Base-by-base conservation (phyloP, 2,329 filamentous ascomycete genomes). In the Clarireedia paspali region DNA sequence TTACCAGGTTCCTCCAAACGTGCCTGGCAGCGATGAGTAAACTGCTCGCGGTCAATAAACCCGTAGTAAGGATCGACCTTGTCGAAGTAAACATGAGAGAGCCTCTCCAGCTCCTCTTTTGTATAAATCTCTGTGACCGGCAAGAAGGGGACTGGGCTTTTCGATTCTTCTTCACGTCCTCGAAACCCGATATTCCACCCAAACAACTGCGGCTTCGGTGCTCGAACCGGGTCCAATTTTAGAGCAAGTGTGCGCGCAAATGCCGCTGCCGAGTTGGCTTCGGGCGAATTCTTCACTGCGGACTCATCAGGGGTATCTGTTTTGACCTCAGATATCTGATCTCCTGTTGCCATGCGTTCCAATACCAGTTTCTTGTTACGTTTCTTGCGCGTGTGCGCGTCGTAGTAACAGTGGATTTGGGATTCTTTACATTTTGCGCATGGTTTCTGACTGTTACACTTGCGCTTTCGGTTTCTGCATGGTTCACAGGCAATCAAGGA, bases 131-230 rank as follows among this genome's bases (percentile, higher is more conserved):
- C 27, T 10, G 7, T 9, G 27, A 30, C 10, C 27, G 9, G 7
- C 10, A 10, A 30, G 27, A 7, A 7, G 1, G 27, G 7, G 27
- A 30, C 27, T 30, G 7, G 7, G 10, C 27, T 9, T 30, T 10
- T 10, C 7, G 27, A 20, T 3, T 20, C 20, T 30, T 30, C 27
- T 30, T 30, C 26, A 9, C 24, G 23, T 36, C 70, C 60, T 24
- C 27, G 27, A 7, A 68, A 60, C 3, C 70, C 70, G n/a, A 66
- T 60, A 48, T 72, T 70, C 54, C 70, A 72, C 10, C 64, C 70
- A 55, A 71, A 71, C 1, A 70, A 70, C 53, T 72, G 69, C 24
- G 71, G 58, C 20, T 63, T 63, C 2, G 70, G 68, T 23, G 68
- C 67, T 20, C 68, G 67, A 1, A 47, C 23, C 4, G 34, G 51